phyloP scores from a whole-genome alignment of 2,329 filamentous ascomycete genomes.

The Cladosporium phlei region DNA sequence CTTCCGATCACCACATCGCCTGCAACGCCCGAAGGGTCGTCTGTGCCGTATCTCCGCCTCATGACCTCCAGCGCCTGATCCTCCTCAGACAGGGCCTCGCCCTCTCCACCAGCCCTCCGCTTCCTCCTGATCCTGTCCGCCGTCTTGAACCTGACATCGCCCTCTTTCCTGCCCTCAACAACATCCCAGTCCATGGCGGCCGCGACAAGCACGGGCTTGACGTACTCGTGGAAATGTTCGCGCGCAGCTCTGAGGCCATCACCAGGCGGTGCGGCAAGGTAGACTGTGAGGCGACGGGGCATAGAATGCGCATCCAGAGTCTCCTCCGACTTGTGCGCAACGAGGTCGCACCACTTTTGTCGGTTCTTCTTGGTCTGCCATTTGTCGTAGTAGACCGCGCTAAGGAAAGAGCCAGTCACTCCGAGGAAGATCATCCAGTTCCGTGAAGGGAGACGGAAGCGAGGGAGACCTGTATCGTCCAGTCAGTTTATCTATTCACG shows the following conservation, averaged over 20 bases:
- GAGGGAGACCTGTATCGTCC: slow-evolving; percentile 63
- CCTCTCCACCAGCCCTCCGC: slow-evolving; percentile 57
- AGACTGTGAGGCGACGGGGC: slow-evolving; percentile 79
- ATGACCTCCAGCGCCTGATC: slow-evolving; percentile 57
- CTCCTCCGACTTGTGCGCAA: slow-evolving; percentile 78
- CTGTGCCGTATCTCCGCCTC: slow-evolving; percentile 62
- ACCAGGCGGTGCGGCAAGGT: slow-evolving; percentile 77
- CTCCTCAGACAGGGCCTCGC: slow-evolving; percentile 37
- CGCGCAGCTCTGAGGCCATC: slow-evolving; percentile 80
- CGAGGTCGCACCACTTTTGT: slow-evolving; percentile 77
- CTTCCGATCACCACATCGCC: slow-evolving; percentile 87
- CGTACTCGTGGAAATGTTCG: slow-evolving; percentile 92
- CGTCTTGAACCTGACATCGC: slow-evolving; percentile 82
- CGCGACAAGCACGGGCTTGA: slow-evolving; percentile 86
- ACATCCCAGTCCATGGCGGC: slow-evolving; percentile 95
- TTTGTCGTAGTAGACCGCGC: slow-evolving; percentile 84
- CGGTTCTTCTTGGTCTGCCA: slow-evolving; percentile 82
- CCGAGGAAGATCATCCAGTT: slow-evolving; percentile 97
- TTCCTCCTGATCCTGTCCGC: slow-evolving; percentile 75
- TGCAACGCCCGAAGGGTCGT: slow-evolving; percentile 65
- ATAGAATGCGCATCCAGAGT: slow-evolving; percentile 67
- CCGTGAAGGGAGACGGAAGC: slow-evolving; percentile 81
- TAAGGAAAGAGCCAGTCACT: slow-evolving; percentile 70
- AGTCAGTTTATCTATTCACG: too few species aligned
- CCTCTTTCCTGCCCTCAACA: slow-evolving; percentile 83